Percentiles rank a stretch among this genome's conserved stretches.
Conservation (phyloP, 495 filamentous ascomycete genomes). For the Darksidea phi region DNA sequence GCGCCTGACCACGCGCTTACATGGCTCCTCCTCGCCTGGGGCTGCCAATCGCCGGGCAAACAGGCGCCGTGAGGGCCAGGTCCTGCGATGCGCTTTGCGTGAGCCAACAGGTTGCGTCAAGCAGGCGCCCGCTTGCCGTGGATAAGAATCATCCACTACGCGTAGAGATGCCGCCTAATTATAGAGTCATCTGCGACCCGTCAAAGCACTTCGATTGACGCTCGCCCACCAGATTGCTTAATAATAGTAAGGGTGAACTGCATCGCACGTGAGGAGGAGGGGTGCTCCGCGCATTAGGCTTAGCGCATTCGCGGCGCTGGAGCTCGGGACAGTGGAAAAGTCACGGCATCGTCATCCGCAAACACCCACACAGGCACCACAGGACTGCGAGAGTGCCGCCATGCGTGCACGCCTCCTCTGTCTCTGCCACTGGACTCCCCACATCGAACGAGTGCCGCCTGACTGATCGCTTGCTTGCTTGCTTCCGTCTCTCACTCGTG, state of each 20-base stretch:
- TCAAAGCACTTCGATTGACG: too few relatives aligned
- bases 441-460: slow-evolving; percentile 26
- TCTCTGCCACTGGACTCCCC: slow-evolving; percentile 18
- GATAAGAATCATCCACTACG: too few relatives aligned
- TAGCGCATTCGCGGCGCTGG: not conserved
- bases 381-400: slow-evolving; percentile 15
- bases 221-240: too few relatives aligned
- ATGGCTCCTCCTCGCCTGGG: not conserved
- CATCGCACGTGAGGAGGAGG: not conserved
- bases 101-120: too few relatives aligned
- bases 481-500: not conserved
- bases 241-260: not conserved
- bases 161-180: too few relatives aligned
- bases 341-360: slow-evolving; percentile 1
- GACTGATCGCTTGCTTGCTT: slow-evolving; percentile 9
- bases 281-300: not conserved
- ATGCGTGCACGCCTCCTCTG: slow-evolving; percentile 20
- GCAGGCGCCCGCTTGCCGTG: too few relatives aligned
- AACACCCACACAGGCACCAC: not conserved
- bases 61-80: too few relatives aligned
- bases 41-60: too few relatives aligned
- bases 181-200: too few relatives aligned
- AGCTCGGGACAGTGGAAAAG: not conserved
- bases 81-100: too few relatives aligned
- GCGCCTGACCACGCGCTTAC: slow-evolving; percentile 21